phyloP scores from a whole-genome alignment of 2,329 filamentous ascomycete genomes.

The Nothophaeocryptopus gaeumannii region DNA sequence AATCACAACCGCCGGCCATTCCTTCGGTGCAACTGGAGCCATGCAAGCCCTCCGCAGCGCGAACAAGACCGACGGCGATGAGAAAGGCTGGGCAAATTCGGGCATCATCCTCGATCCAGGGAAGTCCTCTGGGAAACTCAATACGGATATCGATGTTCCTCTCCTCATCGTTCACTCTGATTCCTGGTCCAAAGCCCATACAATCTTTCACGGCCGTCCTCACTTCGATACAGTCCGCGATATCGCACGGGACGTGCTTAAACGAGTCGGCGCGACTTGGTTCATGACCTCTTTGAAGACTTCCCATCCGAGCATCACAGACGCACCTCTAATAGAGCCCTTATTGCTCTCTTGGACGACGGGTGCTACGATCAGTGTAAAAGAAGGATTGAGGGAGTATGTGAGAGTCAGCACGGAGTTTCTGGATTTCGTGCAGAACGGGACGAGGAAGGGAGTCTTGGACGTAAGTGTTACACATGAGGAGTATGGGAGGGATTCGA shows the following conservation, averaged over 20 bases:
- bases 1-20: conserved; percentile 60
- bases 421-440: conserved; percentile 44
- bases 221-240: conserved; percentile 62
- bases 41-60: conserved; percentile 56
- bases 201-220: conserved; percentile 58
- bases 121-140: conserved; percentile 59
- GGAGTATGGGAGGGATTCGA: conserved; percentile 30
- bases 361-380: conserved; percentile 55
- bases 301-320: conserved; percentile 61
- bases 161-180: conserved; percentile 61
- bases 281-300: conserved; percentile 40
- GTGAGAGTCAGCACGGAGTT: conserved; percentile 58
- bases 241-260: conserved; percentile 43
- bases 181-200: conserved; percentile 57
- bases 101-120: conserved; percentile 63
- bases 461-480: conserved; percentile 45
- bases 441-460: conserved; percentile 47
- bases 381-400: conserved; percentile 57
- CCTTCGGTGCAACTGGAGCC: conserved; percentile 62
- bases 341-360: conserved; percentile 59
- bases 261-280: conserved; percentile 40
- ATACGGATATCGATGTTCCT: conserved; percentile 56
- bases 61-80: conserved; percentile 32
- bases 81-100: conserved; percentile 28
- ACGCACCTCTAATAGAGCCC: conserved; percentile 62